Evolutionary conservation across 1,284 basidiomycete species (phyloP), one percentile per base, ranked within the genome.

Genomic region (Heliocybe sulcata): DNA sequence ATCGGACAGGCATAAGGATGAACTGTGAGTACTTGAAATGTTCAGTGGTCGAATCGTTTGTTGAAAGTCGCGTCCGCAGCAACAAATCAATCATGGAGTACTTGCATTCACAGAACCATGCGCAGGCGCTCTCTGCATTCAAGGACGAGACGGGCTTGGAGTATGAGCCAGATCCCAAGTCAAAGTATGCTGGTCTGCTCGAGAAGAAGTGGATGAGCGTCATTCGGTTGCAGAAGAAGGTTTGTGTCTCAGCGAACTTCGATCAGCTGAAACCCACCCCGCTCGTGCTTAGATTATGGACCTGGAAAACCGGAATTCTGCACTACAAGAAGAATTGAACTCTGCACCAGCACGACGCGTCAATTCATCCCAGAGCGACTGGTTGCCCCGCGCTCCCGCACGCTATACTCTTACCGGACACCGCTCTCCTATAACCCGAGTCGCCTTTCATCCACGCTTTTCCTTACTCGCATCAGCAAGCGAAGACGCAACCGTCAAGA

Each of bases 131-230:
- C 63, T 77, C 82, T 14, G 81, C 85, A 1, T 72, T 93, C 54
- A 81, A 81, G 63, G 63, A 70, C 25, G 89, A 92, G 60, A 65
- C 75, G 23, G 70, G 72, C 25, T 67, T 77, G 35, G 85, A 87
- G 56, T 92, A 92, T 66, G 77, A 79, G 9, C 85, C 85, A 19
- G 90, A 94, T 74, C 83, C 91, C 16, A 92, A 89, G 64, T 84
- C 88, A 51, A 90, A 90, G 65, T 90, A 85, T 65, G 83, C 85
- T 1, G 92, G 92, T 0, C 73, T 96, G 56, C 72, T 96, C 57
- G 93, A 93, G 74, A 95, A 94, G 83, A 96, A 96, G 69, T 96
- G 93, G 93, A 94, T 92, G 25, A 90, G 87, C 65, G 91, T 95
- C 22, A 94, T 96, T 58, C 79, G 93, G 58, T 69, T 96, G 64